phyloP scores from a whole-genome alignment of 2,329 filamentous ascomycete species.

The Diaporthe destruens region DNA sequence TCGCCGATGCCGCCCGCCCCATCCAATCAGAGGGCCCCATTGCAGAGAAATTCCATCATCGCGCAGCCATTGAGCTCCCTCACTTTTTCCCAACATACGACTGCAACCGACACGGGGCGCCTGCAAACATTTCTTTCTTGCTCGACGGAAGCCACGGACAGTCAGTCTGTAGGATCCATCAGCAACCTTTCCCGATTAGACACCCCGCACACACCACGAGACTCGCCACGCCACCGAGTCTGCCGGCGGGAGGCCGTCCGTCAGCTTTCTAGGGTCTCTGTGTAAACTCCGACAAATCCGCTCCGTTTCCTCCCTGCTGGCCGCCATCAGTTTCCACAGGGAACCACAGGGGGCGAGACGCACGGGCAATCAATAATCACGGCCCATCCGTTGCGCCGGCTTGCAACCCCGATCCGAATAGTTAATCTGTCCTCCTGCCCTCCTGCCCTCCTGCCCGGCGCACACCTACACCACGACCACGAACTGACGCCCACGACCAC shows the following conservation, averaged over 20 bases:
- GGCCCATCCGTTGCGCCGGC: not conserved
- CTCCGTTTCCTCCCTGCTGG: not conserved
- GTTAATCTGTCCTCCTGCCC: not conserved
- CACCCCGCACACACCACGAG: not conserved
- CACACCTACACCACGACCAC: not conserved
- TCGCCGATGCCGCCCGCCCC: slow-evolving; percentile 17
- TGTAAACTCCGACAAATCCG: slow-evolving; percentile 15
- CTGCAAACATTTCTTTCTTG: not conserved
- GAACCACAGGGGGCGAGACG: not conserved
- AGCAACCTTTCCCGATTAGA: not conserved
- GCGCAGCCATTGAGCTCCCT: slow-evolving; percentile 16
- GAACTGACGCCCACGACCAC: not conserved
- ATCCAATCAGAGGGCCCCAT: slow-evolving; percentile 16
- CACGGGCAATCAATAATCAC: not conserved
- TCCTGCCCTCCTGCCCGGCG: not conserved
- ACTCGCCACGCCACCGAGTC: slow-evolving; percentile 13
- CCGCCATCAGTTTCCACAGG: not conserved
- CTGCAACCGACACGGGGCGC: not conserved
- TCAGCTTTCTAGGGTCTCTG: not conserved
- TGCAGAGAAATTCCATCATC: slow-evolving; percentile 33
- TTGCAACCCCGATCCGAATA: not conserved
- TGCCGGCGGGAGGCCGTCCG: slow-evolving; percentile 14
- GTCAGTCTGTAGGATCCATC: not conserved
- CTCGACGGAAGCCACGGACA: not conserved
- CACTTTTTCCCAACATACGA: slow-evolving; percentile 17